These are phyloP conservation scores for Huntiella moniliformis DNA, from an alignment of 2,329 filamentous ascomycete species.

Conservation along the genomic window DNA sequence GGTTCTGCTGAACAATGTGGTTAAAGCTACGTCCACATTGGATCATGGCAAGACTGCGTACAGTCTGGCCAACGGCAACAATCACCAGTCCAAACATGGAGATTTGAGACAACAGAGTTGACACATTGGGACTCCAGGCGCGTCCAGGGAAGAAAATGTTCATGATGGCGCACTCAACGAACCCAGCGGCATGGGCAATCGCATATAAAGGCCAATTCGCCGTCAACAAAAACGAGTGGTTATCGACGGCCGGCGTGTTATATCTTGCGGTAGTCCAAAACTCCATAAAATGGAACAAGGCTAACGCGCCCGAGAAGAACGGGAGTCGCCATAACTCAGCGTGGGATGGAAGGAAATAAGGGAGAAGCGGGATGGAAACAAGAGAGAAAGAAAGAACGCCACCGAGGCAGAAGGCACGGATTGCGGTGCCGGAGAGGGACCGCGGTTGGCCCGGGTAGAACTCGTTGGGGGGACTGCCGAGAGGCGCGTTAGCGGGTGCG, in stretches of 20 bases:
- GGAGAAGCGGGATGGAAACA: constrained; percentile 14
- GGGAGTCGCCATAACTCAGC: constrained; percentile 38
- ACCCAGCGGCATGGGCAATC: constrained; percentile 58
- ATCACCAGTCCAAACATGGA: constrained; percentile 35
- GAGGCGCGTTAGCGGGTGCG: neutral
- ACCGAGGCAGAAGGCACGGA: constrained; percentile 38
- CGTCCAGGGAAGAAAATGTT: constrained; percentile 33
- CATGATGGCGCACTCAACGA: constrained; percentile 51
- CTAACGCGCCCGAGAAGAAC: constrained; percentile 50
- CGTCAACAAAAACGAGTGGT: constrained; percentile 64
- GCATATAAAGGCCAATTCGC: constrained; percentile 74
- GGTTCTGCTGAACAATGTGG: constrained; percentile 59
- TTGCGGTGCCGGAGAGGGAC: constrained; percentile 40
- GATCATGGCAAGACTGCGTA: constrained; percentile 70
- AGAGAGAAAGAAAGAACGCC: constrained; percentile 22
- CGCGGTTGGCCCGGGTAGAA: constrained; percentile 30
- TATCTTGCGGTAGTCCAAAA: constrained; percentile 76
- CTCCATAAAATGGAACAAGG: constrained; percentile 86
- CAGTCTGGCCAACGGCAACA: constrained; percentile 50
- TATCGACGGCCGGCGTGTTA: constrained; percentile 55
- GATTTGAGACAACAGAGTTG: neutral
- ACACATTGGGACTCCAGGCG: constrained; percentile 26
- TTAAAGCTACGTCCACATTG: constrained; percentile 86
- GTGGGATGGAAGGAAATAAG: constrained; percentile 17
- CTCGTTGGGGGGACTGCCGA: constrained; percentile 12